A percentile compares a stretch with the other conserved stretches of the same genome.
phyloP scores from a whole-genome alignment of 73 alveolate species.

The Tetrahymena borealis region DNA sequence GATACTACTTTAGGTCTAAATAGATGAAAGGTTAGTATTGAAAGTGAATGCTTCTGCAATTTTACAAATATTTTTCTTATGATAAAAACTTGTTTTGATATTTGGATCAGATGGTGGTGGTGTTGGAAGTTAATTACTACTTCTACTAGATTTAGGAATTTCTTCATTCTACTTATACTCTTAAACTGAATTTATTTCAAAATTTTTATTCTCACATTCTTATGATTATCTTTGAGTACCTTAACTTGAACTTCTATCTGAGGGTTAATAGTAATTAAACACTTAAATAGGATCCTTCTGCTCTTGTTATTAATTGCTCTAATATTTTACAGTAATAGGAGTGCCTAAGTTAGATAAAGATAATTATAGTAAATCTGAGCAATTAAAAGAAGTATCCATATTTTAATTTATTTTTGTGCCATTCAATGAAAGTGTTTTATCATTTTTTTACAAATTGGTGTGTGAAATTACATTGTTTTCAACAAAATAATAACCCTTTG shows the following conservation, averaged over 20 bases:
- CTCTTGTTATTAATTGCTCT: neutral
- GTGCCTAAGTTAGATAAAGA: neutral
- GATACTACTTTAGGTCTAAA: neutral
- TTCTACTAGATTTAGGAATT: neutral
- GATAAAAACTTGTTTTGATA: neutral
- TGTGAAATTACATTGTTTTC: neutral
- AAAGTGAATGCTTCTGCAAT: neutral
- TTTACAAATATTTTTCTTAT: neutral
- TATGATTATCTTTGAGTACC: neutral
- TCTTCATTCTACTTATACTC: neutral
- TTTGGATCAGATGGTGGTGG: neutral
- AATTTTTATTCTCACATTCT: neutral
- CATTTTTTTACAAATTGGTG: neutral
- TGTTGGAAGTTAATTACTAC: neutral
- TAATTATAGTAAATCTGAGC: neutral
- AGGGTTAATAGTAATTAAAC: neutral
- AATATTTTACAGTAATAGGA: neutral
- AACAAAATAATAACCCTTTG: neutral
- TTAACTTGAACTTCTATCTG: neutral
- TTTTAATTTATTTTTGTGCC: neutral
- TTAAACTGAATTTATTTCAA: neutral
- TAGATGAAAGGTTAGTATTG: neutral
- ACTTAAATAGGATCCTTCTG: neutral
- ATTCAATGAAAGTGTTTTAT: neutral
- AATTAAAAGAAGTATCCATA: neutral